phyloP scores from a whole-genome alignment of 352 stramenopile genomes.

The Phytophthora nicotianae region DNA sequence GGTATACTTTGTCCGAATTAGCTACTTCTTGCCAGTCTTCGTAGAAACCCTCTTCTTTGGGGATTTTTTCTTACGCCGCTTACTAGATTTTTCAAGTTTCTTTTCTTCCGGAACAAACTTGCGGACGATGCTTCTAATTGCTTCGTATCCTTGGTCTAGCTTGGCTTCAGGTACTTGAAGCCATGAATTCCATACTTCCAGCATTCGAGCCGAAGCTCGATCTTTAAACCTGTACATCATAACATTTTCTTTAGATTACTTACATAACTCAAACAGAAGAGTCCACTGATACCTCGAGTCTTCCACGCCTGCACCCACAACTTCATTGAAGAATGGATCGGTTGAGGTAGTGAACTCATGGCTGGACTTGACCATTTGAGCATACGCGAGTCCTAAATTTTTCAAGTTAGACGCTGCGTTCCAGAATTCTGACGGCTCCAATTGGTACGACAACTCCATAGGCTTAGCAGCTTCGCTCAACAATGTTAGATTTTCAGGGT shows the following conservation, averaged over 20 bases:
- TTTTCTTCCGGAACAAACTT: slow-evolving; percentile 48
- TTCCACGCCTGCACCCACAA: slow-evolving; percentile 42
- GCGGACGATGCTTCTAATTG: slow-evolving; percentile 56
- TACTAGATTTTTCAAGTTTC: not conserved
- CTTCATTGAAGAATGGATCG: slow-evolving; percentile 60
- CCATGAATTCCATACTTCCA: slow-evolving; percentile 75
- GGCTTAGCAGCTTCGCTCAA: slow-evolving; percentile 79
- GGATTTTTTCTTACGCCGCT: slow-evolving; percentile 21
- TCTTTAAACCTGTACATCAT: slow-evolving; percentile 63
- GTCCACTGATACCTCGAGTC: slow-evolving; percentile 41
- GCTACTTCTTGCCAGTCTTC: slow-evolving; percentile 13
- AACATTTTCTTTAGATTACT: not conserved
- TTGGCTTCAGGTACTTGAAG: slow-evolving; percentile 51
- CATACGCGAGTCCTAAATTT: slow-evolving; percentile 94
- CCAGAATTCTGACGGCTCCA: slow-evolving; percentile 73
- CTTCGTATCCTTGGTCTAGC: slow-evolving; percentile 51
- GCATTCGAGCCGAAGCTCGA: slow-evolving; percentile 62
- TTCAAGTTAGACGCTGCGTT: slow-evolving; percentile 78
- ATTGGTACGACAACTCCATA: slow-evolving; percentile 67
- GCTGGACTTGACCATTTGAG: slow-evolving; percentile 92
- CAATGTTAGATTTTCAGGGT: slow-evolving; percentile 65
- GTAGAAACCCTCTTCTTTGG: slow-evolving; percentile 3
- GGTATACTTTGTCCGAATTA: not conserved
- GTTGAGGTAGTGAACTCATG: slow-evolving; percentile 40
- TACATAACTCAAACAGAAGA: not conserved